Base-by-base conservation (phyloP, 2,329 filamentous ascomycete species). In the Penicillium sp. region DNA sequence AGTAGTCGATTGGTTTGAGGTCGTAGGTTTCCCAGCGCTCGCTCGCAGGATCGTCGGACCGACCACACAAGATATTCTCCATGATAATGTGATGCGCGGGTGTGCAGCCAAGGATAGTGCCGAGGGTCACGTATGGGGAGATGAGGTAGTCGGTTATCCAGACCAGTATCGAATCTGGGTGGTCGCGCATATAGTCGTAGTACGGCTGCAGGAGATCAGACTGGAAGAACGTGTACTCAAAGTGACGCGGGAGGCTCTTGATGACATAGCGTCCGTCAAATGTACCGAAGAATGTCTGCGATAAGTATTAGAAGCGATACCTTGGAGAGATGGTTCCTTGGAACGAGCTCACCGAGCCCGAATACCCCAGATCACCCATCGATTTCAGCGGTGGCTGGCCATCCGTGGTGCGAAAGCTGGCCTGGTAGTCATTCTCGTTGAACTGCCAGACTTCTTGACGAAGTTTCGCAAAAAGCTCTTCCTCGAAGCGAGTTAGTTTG, bases 71-170 rank as follows among this genome's bases (percentile, higher is more conserved):
- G 2, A 90, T 79, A 69, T 92, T 92, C 72, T 91, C 89, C 90
- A 92, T 92, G 67, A 92, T 81, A 60, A 92, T 89, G 69, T 91
- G 89, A 64, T 91, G 88, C 0, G 85, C 86, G 0, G 90, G 89
- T 0, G 87, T 85, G 1, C 83, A 75, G 4, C 87, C 83, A 0
- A 90, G 65, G 0, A 86, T 66, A 1, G 83, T 81, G 0, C 89
- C 89, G 1, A 92, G 69, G 0, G 86, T 86, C 0, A 74, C 66
- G 10, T 82, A 80, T 0, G 83, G 80, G 0, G 83, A 81, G 54
- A 85, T 82, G 0, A 91, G 78, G 59, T 91, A 86, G 71, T 92
- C 88, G 25, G 86, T 89, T 67, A 92, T 91, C 53, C 88, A 86
- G 5, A 90, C 85, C 0, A 92, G 80, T 0, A 91, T 76, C 3